Conservation (phyloP, 768 basidiomycete species). For the Psilocybe sp. region DNA sequence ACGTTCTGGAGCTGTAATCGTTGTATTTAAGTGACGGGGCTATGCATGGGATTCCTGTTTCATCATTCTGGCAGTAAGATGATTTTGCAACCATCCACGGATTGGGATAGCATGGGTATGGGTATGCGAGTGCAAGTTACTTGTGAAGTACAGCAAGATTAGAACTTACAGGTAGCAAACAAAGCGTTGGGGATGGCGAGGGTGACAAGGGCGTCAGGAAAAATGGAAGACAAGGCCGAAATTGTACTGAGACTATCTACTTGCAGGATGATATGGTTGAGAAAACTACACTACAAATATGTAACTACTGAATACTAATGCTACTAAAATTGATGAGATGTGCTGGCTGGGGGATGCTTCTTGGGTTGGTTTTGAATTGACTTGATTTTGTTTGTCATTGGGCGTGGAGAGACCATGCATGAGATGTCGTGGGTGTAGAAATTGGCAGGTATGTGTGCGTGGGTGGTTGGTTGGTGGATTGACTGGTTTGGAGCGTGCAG, state of each 20-base stretch:
- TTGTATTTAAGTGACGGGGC: not conserved
- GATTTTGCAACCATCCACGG: not conserved
- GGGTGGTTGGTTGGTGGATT: not conserved
- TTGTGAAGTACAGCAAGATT: too few relatives aligned
- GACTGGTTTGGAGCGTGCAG: not conserved
- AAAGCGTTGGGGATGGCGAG: too few relatives aligned
- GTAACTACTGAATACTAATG: slow-evolving; percentile 48
- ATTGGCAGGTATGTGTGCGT: too few relatives aligned
- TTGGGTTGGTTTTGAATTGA: too few relatives aligned
- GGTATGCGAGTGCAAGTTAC: too few relatives aligned
- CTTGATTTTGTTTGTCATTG: too few relatives aligned
- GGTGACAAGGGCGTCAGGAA: not conserved
- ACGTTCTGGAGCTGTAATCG: not conserved
- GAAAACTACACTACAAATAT: slow-evolving; percentile 43
- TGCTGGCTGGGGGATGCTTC: not conserved
- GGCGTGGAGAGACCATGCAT: not conserved
- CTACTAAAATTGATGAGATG: slow-evolving; percentile 46
- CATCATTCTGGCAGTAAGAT: not conserved
- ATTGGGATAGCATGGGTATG: not conserved
- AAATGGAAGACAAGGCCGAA: slow-evolving; percentile 8
- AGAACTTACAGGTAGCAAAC: too few relatives aligned
- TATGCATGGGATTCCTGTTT: not conserved
- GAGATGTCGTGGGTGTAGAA: not conserved
- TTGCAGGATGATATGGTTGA: slow-evolving; percentile 41
- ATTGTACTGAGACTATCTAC: slow-evolving; percentile 38